These are phyloP conservation scores for Ustilago vetiveriae DNA, from an alignment of 1,284 basidiomycete genomes.

Conservation along the genomic window DNA sequence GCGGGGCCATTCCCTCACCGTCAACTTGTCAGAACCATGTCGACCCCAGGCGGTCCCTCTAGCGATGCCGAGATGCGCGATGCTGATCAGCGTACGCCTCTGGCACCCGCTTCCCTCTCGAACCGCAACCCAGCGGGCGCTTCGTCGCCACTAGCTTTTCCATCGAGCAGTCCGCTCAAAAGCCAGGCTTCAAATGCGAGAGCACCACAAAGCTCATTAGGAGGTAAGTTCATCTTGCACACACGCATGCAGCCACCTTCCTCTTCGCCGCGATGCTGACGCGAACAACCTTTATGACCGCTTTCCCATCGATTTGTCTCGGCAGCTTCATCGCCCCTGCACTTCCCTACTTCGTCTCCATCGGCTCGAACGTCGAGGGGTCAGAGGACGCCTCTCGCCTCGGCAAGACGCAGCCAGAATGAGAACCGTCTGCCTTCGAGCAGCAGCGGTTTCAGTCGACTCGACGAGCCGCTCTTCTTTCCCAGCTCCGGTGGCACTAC, in stretches of 20 bases:
- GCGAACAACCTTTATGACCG: too few relatives aligned
- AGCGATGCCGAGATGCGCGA: conserved; percentile 48
- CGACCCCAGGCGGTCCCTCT: conserved; percentile 43
- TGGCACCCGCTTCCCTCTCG: conserved; percentile 38
- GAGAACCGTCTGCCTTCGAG: conserved; percentile 46
- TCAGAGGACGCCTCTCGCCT: conserved; percentile 36
- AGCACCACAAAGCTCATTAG: conserved; percentile 33
- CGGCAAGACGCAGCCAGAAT: conserved; percentile 27
- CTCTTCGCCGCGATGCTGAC: too few relatives aligned
- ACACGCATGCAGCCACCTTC: too few relatives aligned
- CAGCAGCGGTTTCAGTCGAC: conserved; percentile 43
- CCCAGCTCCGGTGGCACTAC: conserved; percentile 60
- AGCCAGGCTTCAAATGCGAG: conserved; percentile 31
- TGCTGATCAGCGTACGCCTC: conserved; percentile 40
- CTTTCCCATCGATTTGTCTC: too few relatives aligned
- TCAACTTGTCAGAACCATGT: conserved; percentile 20
- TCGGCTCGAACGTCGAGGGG: conserved; percentile 48
- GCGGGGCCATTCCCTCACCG: too few relatives aligned
- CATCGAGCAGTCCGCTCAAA: conserved; percentile 61
- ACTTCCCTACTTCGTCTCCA: conserved; percentile 62
- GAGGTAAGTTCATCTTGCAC: conserved; percentile 25
- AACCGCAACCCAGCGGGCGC: conserved; percentile 33
- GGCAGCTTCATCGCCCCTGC: conserved; percentile 57
- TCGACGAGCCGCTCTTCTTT: conserved; percentile 63
- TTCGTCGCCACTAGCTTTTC: conserved; percentile 58